Evolutionary conservation across 2,329 filamentous ascomycete genomes (phyloP), one percentile per base, ranked within the genome.

Genomic region (Xylaria sp.): DNA sequence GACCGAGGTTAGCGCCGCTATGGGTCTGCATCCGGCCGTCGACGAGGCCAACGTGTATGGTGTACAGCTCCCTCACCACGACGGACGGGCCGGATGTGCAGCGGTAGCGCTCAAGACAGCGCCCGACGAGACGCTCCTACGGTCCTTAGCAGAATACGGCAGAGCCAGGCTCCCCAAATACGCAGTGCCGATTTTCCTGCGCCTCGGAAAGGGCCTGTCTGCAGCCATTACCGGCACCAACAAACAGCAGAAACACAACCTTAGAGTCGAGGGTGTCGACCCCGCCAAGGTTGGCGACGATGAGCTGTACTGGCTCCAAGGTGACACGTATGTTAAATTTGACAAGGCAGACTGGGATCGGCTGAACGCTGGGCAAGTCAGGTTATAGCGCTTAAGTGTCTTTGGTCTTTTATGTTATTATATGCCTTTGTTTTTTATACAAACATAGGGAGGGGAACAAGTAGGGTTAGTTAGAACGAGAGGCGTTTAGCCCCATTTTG

Each of bases 1-100:
- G 0, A 87, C 85, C 51, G 92, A 97, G 75, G 93, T 96, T 17
- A 85, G 89, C n/a, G 86, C 93, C 71, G 86, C 86, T 0, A 76
- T 97, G 0, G 89, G 90, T 13, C 77, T 80, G 0, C 89, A 93
- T 71, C 80, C 87, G 0, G 79, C 80, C 1, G 81, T 96, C 13
- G 79, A 83, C 31, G 92, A 96, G 77, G 90, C 91, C 31, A 96
- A 96, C 69, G 92, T 96, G 27, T 96, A 96, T 71, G 92, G 92
- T 37, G 90, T 96, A 2, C 76, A 86, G 41, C 77, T 96, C 7
- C 92, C 92, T 0, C 83, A 90, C 66, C 91, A 96, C 71, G 92
- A 96, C 70, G 92, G 92, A 17, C 84, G 92, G 25, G 92, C 91
- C 0, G 93, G 93, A 2, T 96, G 93, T 69, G 92, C 88, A 0